Evolutionary conservation across 306 rosid species (phyloP), one percentile per base, ranked within the genome.

Genomic region (Quercus suber): DNA sequence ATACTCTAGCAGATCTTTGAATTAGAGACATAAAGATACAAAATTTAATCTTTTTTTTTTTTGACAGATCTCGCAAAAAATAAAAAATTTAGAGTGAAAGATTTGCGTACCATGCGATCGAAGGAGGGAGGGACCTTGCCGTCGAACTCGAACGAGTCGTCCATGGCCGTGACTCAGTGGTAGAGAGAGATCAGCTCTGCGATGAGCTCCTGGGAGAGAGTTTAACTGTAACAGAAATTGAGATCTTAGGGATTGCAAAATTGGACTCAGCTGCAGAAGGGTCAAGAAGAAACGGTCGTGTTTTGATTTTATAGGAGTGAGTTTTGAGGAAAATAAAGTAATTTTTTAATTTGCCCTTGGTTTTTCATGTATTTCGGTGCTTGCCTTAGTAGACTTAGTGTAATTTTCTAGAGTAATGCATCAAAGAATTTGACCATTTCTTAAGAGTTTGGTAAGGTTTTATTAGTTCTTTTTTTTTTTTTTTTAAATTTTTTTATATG

Each of bases 61-160:
- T 49, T 45, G 7, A 51, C 75, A 52, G 58, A 71, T 71, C 57
- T 45, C 37, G 57, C 10, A 49, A 71, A 70, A 25, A 6, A 5
- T 6, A 3, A 31, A 1, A 64, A 41, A 31, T 35, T 23, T 23
- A 30, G 41, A 20, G 10, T 15, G 76, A 56, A 58, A 41, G 37
- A 21, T 41, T 33, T 11, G 27, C 75, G 14, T 86, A 90, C 94
- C 90, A 31, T 43, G 69, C 78, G 80, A 63, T 89, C 92, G 74
- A 83, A 86, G 4, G 89, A 80, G 13, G 92, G 88, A 77, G 90
- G 89, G 28, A 83, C 89, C 59, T 79, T 67, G 41, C 74, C 77
- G 30, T 71, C 70, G 30, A 79, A 85, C 4, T 82, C 86, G 64
- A 76, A 82, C 59, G 83, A 84, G 43, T 88, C 92, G 10, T 80